These are phyloP conservation scores for Nicotiana attenuata DNA, from an alignment of 257 asterid species.

Conservation along the genomic window DNA sequence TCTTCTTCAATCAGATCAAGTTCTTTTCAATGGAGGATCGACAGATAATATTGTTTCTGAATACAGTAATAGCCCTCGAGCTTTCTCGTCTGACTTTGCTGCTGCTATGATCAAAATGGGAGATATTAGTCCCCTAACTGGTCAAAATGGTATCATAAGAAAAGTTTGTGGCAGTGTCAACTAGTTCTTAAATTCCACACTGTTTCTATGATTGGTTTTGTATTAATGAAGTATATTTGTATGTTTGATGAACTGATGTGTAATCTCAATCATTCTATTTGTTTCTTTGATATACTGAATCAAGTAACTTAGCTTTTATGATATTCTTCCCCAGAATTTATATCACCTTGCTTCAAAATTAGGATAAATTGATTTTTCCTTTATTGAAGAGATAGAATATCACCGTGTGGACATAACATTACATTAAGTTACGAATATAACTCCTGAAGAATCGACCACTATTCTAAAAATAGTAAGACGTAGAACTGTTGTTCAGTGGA, in stretches of 20 bases:
- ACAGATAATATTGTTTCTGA: neutral
- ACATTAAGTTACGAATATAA: constrained; percentile 10
- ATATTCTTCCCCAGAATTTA: too few relatives aligned
- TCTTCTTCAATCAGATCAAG: constrained; percentile 38
- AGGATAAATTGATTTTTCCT: too few relatives aligned
- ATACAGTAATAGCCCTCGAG: neutral
- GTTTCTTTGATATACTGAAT: neutral
- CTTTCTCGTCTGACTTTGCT: constrained; percentile 29
- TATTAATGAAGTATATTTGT: neutral
- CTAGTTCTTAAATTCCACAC: neutral
- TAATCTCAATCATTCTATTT: neutral
- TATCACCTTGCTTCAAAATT: too few relatives aligned
- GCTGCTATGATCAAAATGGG: constrained; percentile 37
- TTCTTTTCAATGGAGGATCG: neutral
- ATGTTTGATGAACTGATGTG: neutral
- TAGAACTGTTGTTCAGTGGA: constrained; percentile 10
- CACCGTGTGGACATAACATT: constrained; percentile 6
- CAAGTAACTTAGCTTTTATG: too few relatives aligned
- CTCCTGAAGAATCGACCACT: neutral
- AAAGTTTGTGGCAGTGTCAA: constrained; percentile 27
- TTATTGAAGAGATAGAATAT: constrained; percentile 12
- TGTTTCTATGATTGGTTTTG: neutral
- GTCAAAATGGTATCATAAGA: constrained; percentile 5
- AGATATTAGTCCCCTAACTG: constrained; percentile 32
- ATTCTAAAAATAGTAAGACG: constrained; percentile 7